Percentiles rank a stretch among this genome's conserved stretches.
phyloP scores from a whole-genome alignment of 139 green algal species.

The Gonium pectorale region DNA sequence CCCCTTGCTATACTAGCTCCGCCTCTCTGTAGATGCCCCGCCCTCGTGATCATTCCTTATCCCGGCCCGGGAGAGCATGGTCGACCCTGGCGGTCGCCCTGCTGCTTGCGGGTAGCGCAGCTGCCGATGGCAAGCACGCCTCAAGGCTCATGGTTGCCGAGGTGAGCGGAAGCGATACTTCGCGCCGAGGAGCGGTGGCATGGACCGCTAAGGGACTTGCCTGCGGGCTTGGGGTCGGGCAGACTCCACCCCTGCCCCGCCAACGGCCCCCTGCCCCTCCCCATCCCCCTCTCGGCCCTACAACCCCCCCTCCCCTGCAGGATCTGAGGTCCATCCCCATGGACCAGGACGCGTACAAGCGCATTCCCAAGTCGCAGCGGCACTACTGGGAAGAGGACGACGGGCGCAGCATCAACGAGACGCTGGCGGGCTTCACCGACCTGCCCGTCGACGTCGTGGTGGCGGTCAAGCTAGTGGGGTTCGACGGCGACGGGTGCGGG shows the following conservation, averaged over 20 bases:
- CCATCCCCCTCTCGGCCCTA: no score
- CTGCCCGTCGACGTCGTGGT: conserved; percentile 3
- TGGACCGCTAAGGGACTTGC: no score
- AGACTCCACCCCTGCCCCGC: no score
- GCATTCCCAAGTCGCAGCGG: background rate
- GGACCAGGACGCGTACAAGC: background rate
- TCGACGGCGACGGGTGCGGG: conserved; percentile 40
- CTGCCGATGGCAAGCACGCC: background rate
- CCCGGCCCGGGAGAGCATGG: no score
- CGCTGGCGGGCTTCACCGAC: background rate
- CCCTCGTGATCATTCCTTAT: no score
- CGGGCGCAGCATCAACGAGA: conserved; percentile 18
- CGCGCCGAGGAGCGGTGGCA: no score
- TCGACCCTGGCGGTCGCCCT: no score
- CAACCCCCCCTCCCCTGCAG: background rate
- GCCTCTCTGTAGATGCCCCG: no score
- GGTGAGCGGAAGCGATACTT: no score
- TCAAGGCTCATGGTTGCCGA: conserved; percentile 3
- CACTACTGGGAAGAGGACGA: background rate
- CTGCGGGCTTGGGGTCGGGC: no score
- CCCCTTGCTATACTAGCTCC: no score
- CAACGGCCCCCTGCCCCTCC: no score
- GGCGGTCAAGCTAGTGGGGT: conserved; percentile 29
- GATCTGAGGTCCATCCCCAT: background rate
- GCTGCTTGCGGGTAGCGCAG: background rate